Percentiles rank a stretch among this genome's conserved stretches.
Evolutionary conservation across 805 yeast genomes (phyloP).

Genomic region (Candida vartiovaarae): DNA sequence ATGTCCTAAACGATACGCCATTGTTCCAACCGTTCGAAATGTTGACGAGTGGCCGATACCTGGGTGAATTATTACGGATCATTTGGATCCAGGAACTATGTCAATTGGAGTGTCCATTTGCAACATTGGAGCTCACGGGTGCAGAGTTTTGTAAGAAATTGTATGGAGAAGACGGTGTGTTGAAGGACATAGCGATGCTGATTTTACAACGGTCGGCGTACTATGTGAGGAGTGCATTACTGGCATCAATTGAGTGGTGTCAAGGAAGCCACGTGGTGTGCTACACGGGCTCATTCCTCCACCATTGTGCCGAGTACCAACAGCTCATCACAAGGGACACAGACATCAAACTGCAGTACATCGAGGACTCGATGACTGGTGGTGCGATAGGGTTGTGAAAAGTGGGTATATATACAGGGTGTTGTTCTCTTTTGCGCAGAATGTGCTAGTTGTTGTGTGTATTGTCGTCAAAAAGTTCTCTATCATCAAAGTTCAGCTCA

Average conservation of each 20-base stretch:
- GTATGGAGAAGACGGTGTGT: not conserved
- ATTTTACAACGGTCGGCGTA: slow-evolving; percentile 7
- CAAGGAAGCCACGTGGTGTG: slow-evolving; percentile 25
- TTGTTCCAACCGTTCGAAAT: slow-evolving; percentile 52
- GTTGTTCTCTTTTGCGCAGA: too few species aligned
- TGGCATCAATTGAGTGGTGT: not conserved
- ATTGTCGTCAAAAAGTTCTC: not conserved
- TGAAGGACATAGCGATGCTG: not conserved
- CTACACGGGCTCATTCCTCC: slow-evolving; percentile 46
- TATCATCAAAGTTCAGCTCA: too few species aligned
- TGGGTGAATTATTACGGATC: slow-evolving; percentile 45
- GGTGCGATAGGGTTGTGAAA: too few species aligned
- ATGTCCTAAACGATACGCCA: slow-evolving; percentile 4
- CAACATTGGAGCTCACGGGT: slow-evolving; percentile 3
- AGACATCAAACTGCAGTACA: slow-evolving; percentile 2
- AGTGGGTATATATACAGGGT: too few species aligned
- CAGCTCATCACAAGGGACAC: slow-evolving; percentile 25
- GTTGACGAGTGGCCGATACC: slow-evolving; percentile 47
- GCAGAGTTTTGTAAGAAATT: slow-evolving; percentile 1
- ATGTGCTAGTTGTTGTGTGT: not conserved
- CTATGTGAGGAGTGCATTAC: slow-evolving; percentile 5
- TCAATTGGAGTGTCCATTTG: not conserved
- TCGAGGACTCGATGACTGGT: too few species aligned
- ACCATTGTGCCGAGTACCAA: slow-evolving; percentile 31
- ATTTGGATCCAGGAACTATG: not conserved